Base-by-base conservation (phyloP, 1,284 basidiomycete species). In the Singerocomus inundabilis region DNA sequence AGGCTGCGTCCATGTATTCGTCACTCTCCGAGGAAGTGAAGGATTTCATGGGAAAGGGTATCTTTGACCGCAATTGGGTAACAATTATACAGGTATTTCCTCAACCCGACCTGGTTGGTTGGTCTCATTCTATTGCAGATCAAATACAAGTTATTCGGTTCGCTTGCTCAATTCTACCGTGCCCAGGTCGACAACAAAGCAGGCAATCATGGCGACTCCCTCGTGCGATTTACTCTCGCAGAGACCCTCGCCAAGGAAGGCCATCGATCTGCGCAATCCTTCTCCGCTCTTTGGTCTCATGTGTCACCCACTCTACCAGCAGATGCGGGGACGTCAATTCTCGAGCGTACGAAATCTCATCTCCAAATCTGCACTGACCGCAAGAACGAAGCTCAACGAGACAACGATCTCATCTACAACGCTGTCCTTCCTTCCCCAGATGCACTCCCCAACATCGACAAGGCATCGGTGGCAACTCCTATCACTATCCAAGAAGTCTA, bases 381-480 rank as follows among this genome's bases (percentile, higher is more conserved):
- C 49, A 87, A 85, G 65, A 76, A 72, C 44, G 85, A 91, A 49
- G 90, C 91, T 0, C 80, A 84, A 49, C 84, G 88, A 51, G 94
- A 98, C 72, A 99, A 99, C 68, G 96, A 99, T 64, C 80, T 99
- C 40, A 97, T 99, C 58, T 99, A 99, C 73, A 95, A 99, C 66
- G 93, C 93, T n/a, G 81, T 96, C 48, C 72, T 95, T 0, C 93
- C 94, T 1, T 76, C 88, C 5, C 79, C 87, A 13, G 91, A 94
- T 16, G 80, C 89, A 0, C 78, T 99, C 0, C 84, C 94, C 0
- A 67, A 75, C 1, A 82, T 97, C 48, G 94, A 97, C 46, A 92
- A 92, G 64, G 75, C 87, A 0, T 74, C 78, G 0, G 83, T 93
- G 1, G 90, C 92, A 0, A 82, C 82, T 0, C 84, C 93, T 0